Conservation (phyloP, 2,329 filamentous ascomycete genomes). For the Cephalotrichum gorgonifer region DNA sequence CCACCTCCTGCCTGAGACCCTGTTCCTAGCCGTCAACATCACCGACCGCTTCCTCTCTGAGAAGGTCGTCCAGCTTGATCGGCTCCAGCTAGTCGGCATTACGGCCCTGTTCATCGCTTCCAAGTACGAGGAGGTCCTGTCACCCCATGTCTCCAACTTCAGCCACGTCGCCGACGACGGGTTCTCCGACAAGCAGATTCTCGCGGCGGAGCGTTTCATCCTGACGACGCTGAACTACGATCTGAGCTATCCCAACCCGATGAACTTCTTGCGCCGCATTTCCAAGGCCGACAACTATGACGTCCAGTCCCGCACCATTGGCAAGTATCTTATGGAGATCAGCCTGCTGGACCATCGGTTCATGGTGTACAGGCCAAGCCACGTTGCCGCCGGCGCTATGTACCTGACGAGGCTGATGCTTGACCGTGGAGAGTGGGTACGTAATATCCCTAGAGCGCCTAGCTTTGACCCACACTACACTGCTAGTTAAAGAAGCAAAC, state of each 20-base stretch:
- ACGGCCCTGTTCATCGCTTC: slow-evolving; percentile 99
- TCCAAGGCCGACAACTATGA: slow-evolving; percentile 99
- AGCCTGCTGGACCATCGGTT: slow-evolving; percentile 92
- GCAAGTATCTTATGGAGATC: slow-evolving; percentile 97
- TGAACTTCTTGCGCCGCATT: slow-evolving; percentile 98
- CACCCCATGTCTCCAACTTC: slow-evolving; percentile 94
- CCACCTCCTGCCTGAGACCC: slow-evolving; percentile 86
- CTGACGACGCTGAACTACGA: slow-evolving; percentile 89
- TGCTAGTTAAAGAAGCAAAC: neutral
- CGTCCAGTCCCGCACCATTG: slow-evolving; percentile 91
- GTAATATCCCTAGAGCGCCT: slow-evolving; percentile 18
- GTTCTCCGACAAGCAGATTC: slow-evolving; percentile 88
- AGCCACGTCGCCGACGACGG: slow-evolving; percentile 94
- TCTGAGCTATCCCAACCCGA: slow-evolving; percentile 96
- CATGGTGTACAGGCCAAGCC: slow-evolving; percentile 79
- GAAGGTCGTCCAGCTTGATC: slow-evolving; percentile 92
- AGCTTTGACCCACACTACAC: neutral
- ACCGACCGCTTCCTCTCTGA: slow-evolving; percentile 94
- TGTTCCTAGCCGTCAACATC: slow-evolving; percentile 96
- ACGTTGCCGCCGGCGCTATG: slow-evolving; percentile 87
- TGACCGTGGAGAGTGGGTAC: slow-evolving; percentile 83
- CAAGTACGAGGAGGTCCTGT: slow-evolving; percentile 97
- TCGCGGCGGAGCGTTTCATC: slow-evolving; percentile 94
- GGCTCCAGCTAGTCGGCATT: slow-evolving; percentile 90
- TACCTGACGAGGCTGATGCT: slow-evolving; percentile 86